Evolutionary conservation across 192 early-diverging fungal genomes (phyloP), one percentile per base, ranked within the genome.

Genomic region (Cetraspora pellucida): DNA sequence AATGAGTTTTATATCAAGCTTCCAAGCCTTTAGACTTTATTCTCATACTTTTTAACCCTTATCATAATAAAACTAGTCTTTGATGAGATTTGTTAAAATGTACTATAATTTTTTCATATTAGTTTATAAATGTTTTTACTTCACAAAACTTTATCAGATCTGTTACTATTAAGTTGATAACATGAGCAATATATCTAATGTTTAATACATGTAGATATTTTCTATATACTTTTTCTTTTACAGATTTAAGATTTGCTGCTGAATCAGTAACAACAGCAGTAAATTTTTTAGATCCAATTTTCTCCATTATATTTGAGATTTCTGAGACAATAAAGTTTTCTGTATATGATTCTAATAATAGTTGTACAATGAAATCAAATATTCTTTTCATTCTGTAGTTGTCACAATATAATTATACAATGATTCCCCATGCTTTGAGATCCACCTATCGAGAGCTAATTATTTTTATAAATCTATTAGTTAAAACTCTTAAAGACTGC

Each of bases 21-120:
- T 64, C 13, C 5, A 64, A 64, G 27, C 30, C 4, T 37, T 64
- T 17, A 37, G 37, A 30, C 16, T 31, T 64, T 3, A 43, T 31
- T 19, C 37, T 64, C 2, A 64, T 64, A 43, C 17, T 28, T 64
- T 64, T 64, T 37, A 64, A 64, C 4, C 61, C 61, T 64, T 64
- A 14, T 4, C 10, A 11, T 64, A 64, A 64, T 19, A 64, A 30
- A 8, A 28, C 31, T 30, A 30, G 17, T 30, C 17, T 17, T 64
- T 64, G 30, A 64, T 64, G 14, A 17, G 61, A 64, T 13, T 64
- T 64, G 11, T 64, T 2, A n/a, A 64, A 64, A 64, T 19, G 30
- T 31, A 37, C 31, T 37, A 37, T 37, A 37, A 37, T 5, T 37
- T 37, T 37, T 37, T 37, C 31, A 37, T 5, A 37, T 37, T 37